Evolutionary conservation across 768 basidiomycete species (phyloP).

Genomic region (Leccinum subgranulosum): DNA sequence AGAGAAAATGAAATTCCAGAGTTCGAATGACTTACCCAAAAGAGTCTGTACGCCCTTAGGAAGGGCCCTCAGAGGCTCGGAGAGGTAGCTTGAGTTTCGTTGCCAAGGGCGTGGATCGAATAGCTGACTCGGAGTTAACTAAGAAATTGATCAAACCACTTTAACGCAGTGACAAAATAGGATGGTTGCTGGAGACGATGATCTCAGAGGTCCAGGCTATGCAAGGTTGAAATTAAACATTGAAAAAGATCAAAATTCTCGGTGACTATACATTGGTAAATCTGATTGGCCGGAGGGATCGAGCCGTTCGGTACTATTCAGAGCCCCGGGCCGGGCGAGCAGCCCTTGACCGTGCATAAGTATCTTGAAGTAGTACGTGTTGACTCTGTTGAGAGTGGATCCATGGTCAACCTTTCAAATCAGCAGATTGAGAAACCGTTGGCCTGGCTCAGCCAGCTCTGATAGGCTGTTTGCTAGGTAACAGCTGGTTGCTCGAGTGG

Average conservation of each 20-base stretch:
- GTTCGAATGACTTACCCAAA: background rate
- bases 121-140: background rate
- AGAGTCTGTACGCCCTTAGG: background rate
- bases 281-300: no score
- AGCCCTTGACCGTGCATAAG: no score
- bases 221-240: background rate
- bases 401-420: no score
- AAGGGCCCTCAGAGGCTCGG: background rate
- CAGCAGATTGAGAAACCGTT: no score
- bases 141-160: background rate
- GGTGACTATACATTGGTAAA: background rate
- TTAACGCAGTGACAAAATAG: background rate
- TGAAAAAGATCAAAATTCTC: background rate
- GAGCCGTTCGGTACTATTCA: no score
- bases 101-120: background rate
- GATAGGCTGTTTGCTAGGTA: no score
- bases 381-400: no score
- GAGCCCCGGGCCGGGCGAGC: no score
- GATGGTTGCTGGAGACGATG: background rate
- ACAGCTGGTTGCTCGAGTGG: no score
- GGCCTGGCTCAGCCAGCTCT: no score
- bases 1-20: no score
- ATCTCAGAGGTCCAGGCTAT: background rate
- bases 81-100: background rate
- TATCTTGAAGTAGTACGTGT: no score